A percentile compares a stretch with the other conserved stretches of the same genome.
phyloP scores from a whole-genome alignment of 2,329 filamentous ascomycete species.

The Pseudogymnoascus sp. region DNA sequence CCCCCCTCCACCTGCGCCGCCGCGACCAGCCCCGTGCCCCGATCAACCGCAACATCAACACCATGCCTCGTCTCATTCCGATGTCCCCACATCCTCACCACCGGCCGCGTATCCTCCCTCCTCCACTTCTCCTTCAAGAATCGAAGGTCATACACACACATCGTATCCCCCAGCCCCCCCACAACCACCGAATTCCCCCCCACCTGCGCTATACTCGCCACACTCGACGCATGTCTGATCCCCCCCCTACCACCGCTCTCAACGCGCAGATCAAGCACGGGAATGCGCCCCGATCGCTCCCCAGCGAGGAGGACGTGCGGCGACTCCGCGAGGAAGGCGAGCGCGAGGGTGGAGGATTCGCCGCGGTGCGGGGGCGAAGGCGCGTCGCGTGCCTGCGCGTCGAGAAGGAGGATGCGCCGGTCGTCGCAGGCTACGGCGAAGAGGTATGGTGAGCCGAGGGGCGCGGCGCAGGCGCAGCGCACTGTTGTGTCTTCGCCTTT shows the following conservation, averaged over 20 bases:
- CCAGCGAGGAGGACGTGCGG: constrained; percentile 44
- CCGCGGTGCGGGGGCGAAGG: constrained; percentile 18
- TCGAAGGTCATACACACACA: constrained; percentile 52
- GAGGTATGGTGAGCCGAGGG: background rate
- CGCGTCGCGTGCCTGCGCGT: constrained; percentile 14
- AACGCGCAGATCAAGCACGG: constrained; percentile 27
- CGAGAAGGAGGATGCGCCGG: constrained; percentile 8
- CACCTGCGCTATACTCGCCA: constrained; percentile 45
- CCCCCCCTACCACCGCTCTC: constrained; percentile 19
- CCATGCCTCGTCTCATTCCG: constrained; percentile 41
- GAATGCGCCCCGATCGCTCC: constrained; percentile 40
- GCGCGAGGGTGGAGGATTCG: constrained; percentile 36
- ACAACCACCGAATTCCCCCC: constrained; percentile 45
- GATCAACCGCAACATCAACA: constrained; percentile 46
- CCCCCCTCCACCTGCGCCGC: constrained; percentile 42
- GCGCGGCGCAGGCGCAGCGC: background rate
- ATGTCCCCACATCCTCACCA: constrained; percentile 45
- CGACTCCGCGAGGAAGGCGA: constrained; percentile 41
- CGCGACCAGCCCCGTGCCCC: constrained; percentile 43
- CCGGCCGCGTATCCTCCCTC: constrained; percentile 25
- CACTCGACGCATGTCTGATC: constrained; percentile 31
- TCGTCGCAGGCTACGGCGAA: background rate
- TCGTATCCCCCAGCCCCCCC: constrained; percentile 41
- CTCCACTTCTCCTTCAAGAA: constrained; percentile 26
- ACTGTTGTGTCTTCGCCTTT: constrained; percentile 34